These are phyloP conservation scores for Nidularia sp. DNA, from an alignment of 768 basidiomycete species.

Conservation along the genomic window DNA sequence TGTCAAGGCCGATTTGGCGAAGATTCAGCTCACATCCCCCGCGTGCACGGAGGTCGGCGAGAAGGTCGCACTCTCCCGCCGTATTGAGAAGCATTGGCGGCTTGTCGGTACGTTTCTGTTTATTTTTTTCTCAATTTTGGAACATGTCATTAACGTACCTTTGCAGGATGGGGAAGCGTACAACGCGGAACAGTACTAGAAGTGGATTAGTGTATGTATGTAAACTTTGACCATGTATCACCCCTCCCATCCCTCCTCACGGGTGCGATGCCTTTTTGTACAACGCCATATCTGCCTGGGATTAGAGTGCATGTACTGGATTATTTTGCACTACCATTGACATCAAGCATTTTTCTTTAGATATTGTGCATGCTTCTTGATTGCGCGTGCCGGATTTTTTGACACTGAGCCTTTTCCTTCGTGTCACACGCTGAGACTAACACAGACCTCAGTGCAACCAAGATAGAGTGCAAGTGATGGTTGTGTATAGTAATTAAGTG, in stretches of 20 bases:
- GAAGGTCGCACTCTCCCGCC: constrained; percentile 91
- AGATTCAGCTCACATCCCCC: constrained; percentile 90
- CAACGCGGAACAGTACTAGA: constrained; percentile 82
- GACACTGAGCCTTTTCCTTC: too few species aligned
- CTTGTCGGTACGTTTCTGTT: constrained; percentile 70
- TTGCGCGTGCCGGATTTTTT: too few species aligned
- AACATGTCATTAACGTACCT: neutral
- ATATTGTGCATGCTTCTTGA: too few species aligned
- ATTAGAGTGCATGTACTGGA: too few species aligned
- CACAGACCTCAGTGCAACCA: neutral
- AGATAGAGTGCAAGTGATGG: neutral
- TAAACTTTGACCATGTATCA: constrained; percentile 1
- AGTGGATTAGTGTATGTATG: constrained; percentile 47
- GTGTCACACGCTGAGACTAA: neutral
- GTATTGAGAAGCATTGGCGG: constrained; percentile 98
- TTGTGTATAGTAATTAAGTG: neutral
- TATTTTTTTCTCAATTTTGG: neutral
- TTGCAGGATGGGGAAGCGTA: constrained; percentile 68
- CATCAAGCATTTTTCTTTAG: too few species aligned
- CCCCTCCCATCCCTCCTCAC: neutral
- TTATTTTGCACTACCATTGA: too few species aligned
- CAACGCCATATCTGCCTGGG: neutral
- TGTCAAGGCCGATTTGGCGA: constrained; percentile 93
- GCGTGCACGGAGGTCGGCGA: constrained; percentile 97
- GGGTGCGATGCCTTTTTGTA: neutral